Base-by-base conservation (phyloP, 2,329 filamentous ascomycete species). In the Anthostomella pinea region DNA sequence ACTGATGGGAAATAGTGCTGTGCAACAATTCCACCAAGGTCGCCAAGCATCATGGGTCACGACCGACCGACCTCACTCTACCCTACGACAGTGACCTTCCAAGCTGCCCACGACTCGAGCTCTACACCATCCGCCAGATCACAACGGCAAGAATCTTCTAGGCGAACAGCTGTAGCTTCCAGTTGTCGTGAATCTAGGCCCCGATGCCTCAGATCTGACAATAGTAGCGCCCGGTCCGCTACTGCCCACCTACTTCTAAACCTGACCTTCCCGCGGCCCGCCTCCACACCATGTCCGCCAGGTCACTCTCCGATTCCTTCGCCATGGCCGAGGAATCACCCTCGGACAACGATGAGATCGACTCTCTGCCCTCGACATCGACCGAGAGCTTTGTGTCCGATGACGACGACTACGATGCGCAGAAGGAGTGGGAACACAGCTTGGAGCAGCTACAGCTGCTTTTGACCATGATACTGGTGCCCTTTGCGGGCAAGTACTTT, bases 391-490 rank as follows among this genome's bases (percentile, higher is more conserved):
- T 65, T 36, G 54, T 55, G 25, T 74, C 73, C 33, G 79, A 83
- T 22, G 79, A 84, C 32, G 71, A 73, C 42, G 72, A 84, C 42
- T 88, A 85, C 24, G 91, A 97, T 59, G 93, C 93, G 8, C 91
- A 98, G 64, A 78, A 79, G 43, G 91, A 98, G 67, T 98, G 93
- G 93, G 85, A 91, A 54, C 87, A 90, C 56, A 95, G 87, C 54
- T 69, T 98, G 46, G 87, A 96, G 64, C 93, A 98, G 67, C 68
- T 98, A 42, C 89, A 98, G 68, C 73, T 97, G 48, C 73, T 98
- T 50, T 66, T 97, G 59, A 95, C 87, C 14, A 95, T 98, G 88
- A 85, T 97, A 31, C 65, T 97, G 52, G 84, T 98, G 33, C 93
- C 93, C 3, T 96, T 95, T 63, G 71, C 88, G 51, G 93, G 93